phyloP scores from a whole-genome alignment of 192 early-diverging fungal species.

The Oehlia diaphana region DNA sequence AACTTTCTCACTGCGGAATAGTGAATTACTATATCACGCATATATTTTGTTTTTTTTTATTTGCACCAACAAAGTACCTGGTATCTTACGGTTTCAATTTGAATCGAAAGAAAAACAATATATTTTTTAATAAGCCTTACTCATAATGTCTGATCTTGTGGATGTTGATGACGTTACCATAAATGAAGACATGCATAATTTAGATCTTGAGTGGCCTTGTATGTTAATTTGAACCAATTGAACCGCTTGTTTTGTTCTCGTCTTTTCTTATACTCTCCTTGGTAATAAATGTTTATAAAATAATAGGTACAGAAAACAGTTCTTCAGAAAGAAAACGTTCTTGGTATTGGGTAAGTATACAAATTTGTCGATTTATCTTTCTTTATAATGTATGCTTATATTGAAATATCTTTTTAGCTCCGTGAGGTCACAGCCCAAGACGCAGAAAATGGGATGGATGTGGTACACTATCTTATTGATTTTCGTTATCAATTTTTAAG shows the following conservation, averaged over 20 bases:
- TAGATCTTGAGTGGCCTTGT: conserved; percentile 13
- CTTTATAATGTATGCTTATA: background rate
- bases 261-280: background rate
- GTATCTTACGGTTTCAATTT: no score
- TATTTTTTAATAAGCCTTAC: no score
- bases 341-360: background rate
- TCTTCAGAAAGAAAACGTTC: conserved; percentile 15
- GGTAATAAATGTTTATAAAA: background rate
- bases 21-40: no score
- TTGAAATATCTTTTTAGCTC: background rate
- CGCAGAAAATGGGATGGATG: conserved; percentile 37
- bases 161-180: conserved; percentile 2
- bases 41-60: no score
- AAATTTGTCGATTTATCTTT: background rate
- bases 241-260: background rate
- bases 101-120: no score
- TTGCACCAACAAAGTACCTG: no score
- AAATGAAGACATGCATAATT: background rate
- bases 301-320: background rate
- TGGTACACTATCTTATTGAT: conserved; percentile 30
- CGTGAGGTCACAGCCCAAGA: conserved; percentile 34
- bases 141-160: conserved; percentile 6
- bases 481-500: background rate
- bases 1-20: no score
- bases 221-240: background rate